Evolutionary conservation across 1,284 basidiomycete genomes (phyloP).

Genomic region (Microbotryum violaceum): DNA sequence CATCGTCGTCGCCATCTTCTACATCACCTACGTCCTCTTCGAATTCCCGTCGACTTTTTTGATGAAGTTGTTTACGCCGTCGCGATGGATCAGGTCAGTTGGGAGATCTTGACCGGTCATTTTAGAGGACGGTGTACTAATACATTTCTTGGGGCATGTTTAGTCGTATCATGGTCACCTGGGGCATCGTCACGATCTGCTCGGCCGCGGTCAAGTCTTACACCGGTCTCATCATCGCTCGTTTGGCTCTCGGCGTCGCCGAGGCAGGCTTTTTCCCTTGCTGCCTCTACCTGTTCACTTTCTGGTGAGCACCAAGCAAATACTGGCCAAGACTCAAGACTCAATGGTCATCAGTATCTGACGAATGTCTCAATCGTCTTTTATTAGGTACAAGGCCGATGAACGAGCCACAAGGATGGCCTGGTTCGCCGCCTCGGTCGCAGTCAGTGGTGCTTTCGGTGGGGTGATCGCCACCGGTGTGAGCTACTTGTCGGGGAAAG

Average conservation of each 20-base stretch:
- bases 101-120: too few species aligned
- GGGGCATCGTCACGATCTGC: constrained; percentile 20
- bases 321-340: too few species aligned
- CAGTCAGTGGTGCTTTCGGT: constrained; percentile 47
- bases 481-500: constrained; percentile 39
- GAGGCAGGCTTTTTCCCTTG: constrained; percentile 27
- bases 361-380: constrained; percentile 6
- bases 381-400: constrained; percentile 17
- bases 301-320: too few species aligned
- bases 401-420: constrained; percentile 17
- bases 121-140: too few species aligned
- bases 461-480: constrained; percentile 45
- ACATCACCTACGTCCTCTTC: constrained; percentile 12
- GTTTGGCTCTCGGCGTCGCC: constrained; percentile 18
- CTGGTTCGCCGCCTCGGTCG: constrained; percentile 34
- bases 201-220: constrained; percentile 24
- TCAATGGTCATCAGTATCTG: too few species aligned
- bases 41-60: constrained; percentile 10
- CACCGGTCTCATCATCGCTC: constrained; percentile 14
- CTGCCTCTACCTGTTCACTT: too few species aligned
- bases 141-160: too few species aligned
- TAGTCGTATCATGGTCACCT: constrained; percentile 20
- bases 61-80: constrained; percentile 21
- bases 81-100: constrained; percentile 7
- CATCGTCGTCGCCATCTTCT: constrained; percentile 20